Evolutionary conservation across 2,329 filamentous ascomycete genomes (phyloP), one percentile per base, ranked within the genome.

Genomic region (Phoma sp.): DNA sequence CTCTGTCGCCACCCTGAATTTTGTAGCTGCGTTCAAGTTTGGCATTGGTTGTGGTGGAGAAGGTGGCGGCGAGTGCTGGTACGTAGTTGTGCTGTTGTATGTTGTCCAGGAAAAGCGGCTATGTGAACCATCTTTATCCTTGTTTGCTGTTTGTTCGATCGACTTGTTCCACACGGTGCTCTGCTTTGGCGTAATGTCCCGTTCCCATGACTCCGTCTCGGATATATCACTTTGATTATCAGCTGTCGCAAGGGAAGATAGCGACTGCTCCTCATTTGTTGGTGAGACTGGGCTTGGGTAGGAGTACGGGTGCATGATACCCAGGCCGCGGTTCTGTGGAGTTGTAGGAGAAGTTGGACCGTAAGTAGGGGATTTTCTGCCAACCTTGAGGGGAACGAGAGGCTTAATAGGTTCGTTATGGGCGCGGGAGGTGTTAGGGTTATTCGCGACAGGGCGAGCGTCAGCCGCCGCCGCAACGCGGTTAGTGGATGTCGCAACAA

Each of bases 401-500:
- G 77, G 77, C 62, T 77, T 80, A 53, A 79, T 76, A 38, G 64
- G 66, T 40, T 76, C 71, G 39, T 77, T 65, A 61, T 68, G 69
- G 60, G 57, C 51, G 37, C 69, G 63, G 42, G 60, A 42, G 34
- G 51, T 43, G 43, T 56, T 59, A 11, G 60, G 60, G 48, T 57
- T 56, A 40, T 59, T 66, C 69, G 69, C 63, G 62, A 73, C 60
- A 57, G 61, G 55, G 47, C 58, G 47, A 60, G 74, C 68, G 43
- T 72, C 68, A 72, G 66, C 56, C 62, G 61, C 42, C 40, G 40
- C 58, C 40, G 62, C 42, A 51, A 53, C 59, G 30, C 53, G 64
- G 54, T 58, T 57, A 42, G 62, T 45, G 43, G 54, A 53, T 58
- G 56, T 57, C 49, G 61, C 59, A 68, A 62, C 60, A 61, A 69